These are phyloP conservation scores for Fonsecaea pedrosoi DNA, from an alignment of 2,329 filamentous ascomycete genomes.

Conservation along the genomic window DNA sequence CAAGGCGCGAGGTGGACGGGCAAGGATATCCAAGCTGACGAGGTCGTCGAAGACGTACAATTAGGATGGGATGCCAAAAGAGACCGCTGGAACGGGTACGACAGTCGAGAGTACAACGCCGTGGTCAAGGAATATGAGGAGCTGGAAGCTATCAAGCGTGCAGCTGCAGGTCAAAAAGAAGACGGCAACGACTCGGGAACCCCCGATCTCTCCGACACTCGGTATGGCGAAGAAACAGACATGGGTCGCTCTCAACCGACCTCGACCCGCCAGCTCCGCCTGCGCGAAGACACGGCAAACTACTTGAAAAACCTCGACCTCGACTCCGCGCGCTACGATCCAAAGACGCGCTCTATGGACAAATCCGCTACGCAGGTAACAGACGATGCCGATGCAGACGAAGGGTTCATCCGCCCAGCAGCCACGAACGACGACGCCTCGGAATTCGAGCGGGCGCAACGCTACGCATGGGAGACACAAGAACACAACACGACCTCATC, in stretches of 20 bases:
- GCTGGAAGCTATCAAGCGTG: slow-evolving; percentile 74
- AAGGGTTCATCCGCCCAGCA: slow-evolving; percentile 81
- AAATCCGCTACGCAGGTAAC: slow-evolving; percentile 71
- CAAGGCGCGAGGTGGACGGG: slow-evolving; percentile 92
- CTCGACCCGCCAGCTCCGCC: slow-evolving; percentile 84
- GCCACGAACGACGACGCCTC: slow-evolving; percentile 74
- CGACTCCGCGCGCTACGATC: slow-evolving; percentile 96
- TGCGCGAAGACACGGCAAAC: slow-evolving; percentile 96
- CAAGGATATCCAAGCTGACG: slow-evolving; percentile 90
- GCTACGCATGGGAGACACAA: slow-evolving; percentile 94
- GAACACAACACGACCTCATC: slow-evolving; percentile 45
- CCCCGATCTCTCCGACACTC: slow-evolving; percentile 55
- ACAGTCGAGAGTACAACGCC: slow-evolving; percentile 79
- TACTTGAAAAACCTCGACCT: slow-evolving; percentile 94
- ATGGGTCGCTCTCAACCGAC: slow-evolving; percentile 89
- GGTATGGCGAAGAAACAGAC: slow-evolving; percentile 92
- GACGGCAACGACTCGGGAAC: slow-evolving; percentile 27
- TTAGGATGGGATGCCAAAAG: slow-evolving; percentile 97
- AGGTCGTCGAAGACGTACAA: slow-evolving; percentile 81
- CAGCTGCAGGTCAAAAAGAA: slow-evolving; percentile 56
- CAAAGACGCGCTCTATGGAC: slow-evolving; percentile 91
- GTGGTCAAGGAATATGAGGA: slow-evolving; percentile 92
- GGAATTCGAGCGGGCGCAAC: slow-evolving; percentile 88
- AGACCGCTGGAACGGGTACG: slow-evolving; percentile 98
- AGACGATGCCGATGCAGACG: slow-evolving; percentile 70